Conservation (phyloP, 1,284 basidiomycete genomes). For the Ustilago nuda region DNA sequence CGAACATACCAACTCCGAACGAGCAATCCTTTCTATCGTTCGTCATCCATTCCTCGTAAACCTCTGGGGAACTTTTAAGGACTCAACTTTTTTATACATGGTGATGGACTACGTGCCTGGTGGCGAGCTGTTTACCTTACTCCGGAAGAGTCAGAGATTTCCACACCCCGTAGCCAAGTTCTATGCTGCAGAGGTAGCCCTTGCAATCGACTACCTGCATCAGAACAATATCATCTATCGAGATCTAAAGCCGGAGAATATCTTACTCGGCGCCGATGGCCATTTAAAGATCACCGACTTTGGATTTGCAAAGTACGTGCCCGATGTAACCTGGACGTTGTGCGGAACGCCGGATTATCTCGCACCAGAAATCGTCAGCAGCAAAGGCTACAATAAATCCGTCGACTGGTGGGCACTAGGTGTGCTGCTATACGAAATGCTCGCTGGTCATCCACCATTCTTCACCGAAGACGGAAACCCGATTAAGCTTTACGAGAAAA, state of each 20-base stretch:
- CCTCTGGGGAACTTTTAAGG: conserved; percentile 97
- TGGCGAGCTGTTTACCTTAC: conserved; percentile 85
- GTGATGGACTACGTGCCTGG: conserved; percentile 99
- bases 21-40: conserved; percentile 86
- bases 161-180: conserved; percentile 99
- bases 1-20: conserved; percentile 96
- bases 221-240: conserved; percentile 93
- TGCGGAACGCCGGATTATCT: conserved; percentile 89
- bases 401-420: conserved; percentile 99
- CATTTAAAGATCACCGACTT: conserved; percentile 99
- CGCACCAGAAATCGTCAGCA: conserved; percentile 75
- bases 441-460: conserved; percentile 69
- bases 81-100: conserved; percentile 94
- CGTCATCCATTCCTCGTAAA: conserved; percentile 98
- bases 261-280: conserved; percentile 90
- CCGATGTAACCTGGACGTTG: conserved; percentile 93
- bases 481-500: conserved; percentile 92
- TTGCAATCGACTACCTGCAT: conserved; percentile 93
- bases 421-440: conserved; percentile 79
- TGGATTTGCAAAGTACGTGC: conserved; percentile 93
- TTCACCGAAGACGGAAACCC: conserved; percentile 74
- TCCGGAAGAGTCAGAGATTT: conserved; percentile 78
- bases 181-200: conserved; percentile 95
- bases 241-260: conserved; percentile 97
- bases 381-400: conserved; percentile 94